Evolutionary conservation across 495 filamentous ascomycete genomes (phyloP), one percentile per base, ranked within the genome.

Genomic region (Podospora pseudopauciseta): DNA sequence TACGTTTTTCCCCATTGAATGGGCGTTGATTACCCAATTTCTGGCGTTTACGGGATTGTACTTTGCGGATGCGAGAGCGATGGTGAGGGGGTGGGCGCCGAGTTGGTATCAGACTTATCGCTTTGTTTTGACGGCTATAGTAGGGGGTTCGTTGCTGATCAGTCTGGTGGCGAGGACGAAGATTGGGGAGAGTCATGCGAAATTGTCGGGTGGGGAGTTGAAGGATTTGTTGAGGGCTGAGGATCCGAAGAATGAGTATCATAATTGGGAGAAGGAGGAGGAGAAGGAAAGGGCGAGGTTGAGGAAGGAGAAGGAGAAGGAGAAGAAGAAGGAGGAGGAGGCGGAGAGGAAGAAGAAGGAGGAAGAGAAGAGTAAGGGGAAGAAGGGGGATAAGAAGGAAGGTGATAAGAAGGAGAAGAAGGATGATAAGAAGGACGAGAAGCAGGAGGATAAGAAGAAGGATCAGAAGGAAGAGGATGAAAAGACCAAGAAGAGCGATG

Each of bases 81-180:
- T 91, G 1, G 82, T 82, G 27, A 79, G 84, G 61, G 95, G 93
- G 65, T 96, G 92, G 90, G 88, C 89, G n/a, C 95, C 95, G 27
- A 77, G 84, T 54, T 99, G 95, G 95, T 99, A 98, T 79, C 86
- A 84, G 71, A 91, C 89, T 54, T 99, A 99, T 83, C 92, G 95
- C 64, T 99, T 97, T 78, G 91, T 97, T 13, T 85, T 99, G 76
- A 98, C 95, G 19, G 96, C 96, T 77, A 80, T 99, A 34, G 95
- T 98, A 65, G 96, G 95, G 58, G 86, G 85, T 59, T 91, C 90
- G 71, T 94, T 98, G 72, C 86, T 96, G n/a, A 82, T 92, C 68
- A 94, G 87, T 70, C 83, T 99, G 74, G 85, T 98, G 71, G 94
- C 92, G 53, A 86, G 95, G 67, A 91, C 94, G 72, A 89, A 94